Evolutionary conservation across 2,329 filamentous ascomycete species (phyloP).

Genomic region (Aspergillus felis): DNA sequence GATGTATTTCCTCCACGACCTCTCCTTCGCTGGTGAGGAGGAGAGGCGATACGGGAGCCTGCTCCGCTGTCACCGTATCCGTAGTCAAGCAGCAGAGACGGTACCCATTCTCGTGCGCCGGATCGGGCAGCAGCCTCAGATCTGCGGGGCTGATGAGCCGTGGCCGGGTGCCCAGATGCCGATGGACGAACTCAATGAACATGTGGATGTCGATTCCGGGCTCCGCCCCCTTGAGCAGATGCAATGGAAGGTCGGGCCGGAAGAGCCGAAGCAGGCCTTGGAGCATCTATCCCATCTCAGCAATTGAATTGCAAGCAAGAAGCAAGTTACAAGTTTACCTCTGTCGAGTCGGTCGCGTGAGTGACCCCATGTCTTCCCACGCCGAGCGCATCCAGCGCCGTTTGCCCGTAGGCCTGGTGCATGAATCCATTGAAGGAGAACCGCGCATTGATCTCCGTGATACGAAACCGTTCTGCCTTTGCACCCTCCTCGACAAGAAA

Average conservation of each 20-base stretch:
- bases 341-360: slow-evolving; percentile 1
- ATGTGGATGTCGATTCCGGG: slow-evolving; percentile 15
- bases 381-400: slow-evolving; percentile 4
- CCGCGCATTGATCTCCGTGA: slow-evolving; percentile 26
- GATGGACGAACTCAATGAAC: slow-evolving; percentile 1
- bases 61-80: too few relatives aligned
- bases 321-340: too few relatives aligned
- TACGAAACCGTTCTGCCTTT: slow-evolving; percentile 6
- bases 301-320: too few relatives aligned
- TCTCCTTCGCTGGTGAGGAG: slow-evolving; percentile 10
- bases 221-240: slow-evolving; percentile 15
- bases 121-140: slow-evolving; percentile 5
- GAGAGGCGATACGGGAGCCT: too few relatives aligned
- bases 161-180: not conserved
- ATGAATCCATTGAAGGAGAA: slow-evolving; percentile 22
- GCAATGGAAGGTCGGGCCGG: slow-evolving; percentile 7
- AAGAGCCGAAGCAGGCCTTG: slow-evolving; percentile 10
- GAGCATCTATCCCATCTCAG: too few relatives aligned
- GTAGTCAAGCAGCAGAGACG: slow-evolving; percentile 13
- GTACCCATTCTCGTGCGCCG: not conserved
- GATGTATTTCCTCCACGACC: slow-evolving; percentile 20
- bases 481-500: slow-evolving; percentile 16
- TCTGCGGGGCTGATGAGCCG: slow-evolving; percentile 9
- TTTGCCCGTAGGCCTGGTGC: slow-evolving; percentile 4
- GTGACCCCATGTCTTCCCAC: not conserved